These are phyloP conservation scores for Trichocomaceae sp. DNA, from an alignment of 2,329 filamentous ascomycete species.

Conservation along the genomic window DNA sequence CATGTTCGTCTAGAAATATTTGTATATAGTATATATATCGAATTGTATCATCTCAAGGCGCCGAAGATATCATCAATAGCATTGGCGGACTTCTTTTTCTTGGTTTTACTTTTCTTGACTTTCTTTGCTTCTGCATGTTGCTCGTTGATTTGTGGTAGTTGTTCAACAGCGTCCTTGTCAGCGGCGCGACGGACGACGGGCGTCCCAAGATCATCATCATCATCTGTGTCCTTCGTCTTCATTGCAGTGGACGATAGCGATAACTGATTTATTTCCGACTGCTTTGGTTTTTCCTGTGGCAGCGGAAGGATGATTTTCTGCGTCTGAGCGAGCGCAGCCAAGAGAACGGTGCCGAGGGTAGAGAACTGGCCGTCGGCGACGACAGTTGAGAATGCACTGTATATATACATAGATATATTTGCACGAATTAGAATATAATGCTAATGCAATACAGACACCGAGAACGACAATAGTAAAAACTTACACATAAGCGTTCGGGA, in stretches of 20 bases:
- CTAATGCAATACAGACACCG: too few species aligned
- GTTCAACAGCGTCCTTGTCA: neutral
- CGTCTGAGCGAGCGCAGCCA: slow-evolving; percentile 58
- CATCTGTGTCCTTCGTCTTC: neutral
- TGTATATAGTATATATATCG: neutral
- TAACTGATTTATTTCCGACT: neutral
- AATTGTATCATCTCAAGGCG: slow-evolving; percentile 39
- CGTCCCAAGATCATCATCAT: slow-evolving; percentile 9
- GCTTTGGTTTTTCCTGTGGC: neutral
- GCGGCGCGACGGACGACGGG: slow-evolving; percentile 4
- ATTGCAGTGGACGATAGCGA: neutral
- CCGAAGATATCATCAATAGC: slow-evolving; percentile 69
- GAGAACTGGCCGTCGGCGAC: slow-evolving; percentile 67
- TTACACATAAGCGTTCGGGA: slow-evolving; percentile 40
- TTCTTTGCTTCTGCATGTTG: slow-evolving; percentile 15
- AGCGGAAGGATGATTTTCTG: slow-evolving; percentile 25
- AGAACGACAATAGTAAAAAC: neutral
- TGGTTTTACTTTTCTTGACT: slow-evolving; percentile 50
- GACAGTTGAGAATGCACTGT: slow-evolving; percentile 57
- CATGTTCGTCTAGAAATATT: slow-evolving; percentile 2
- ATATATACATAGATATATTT: slow-evolving; percentile 14
- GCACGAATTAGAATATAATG: neutral
- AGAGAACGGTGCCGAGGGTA: slow-evolving; percentile 61
- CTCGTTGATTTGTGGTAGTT: neutral
- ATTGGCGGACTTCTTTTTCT: slow-evolving; percentile 39